These are phyloP conservation scores for Microbotryum lychnidis-dioicae DNA, from an alignment of 1,284 basidiomycete genomes.

Conservation along the genomic window DNA sequence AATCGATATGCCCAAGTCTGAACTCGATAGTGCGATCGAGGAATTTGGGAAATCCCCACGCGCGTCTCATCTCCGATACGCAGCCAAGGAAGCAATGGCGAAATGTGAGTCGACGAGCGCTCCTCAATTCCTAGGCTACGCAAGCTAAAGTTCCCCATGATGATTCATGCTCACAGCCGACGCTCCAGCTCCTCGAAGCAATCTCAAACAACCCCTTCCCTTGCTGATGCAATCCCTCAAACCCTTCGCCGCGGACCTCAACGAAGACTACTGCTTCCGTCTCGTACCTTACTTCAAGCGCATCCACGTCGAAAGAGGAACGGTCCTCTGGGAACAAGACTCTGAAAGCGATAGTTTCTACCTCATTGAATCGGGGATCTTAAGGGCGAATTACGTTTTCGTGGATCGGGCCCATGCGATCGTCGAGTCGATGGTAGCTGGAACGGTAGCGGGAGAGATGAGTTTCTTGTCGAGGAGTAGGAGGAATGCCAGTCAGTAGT, in stretches of 20 bases:
- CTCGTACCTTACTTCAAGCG: constrained; percentile 65
- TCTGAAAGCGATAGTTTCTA: constrained; percentile 62
- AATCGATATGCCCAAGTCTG: constrained; percentile 35
- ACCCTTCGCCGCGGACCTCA: constrained; percentile 43
- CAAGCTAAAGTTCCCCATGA: constrained; percentile 45
- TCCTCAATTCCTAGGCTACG: neutral
- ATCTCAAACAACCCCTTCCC: constrained; percentile 42
- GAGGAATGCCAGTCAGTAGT: constrained; percentile 57
- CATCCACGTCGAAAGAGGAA: constrained; percentile 51
- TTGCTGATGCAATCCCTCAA: constrained; percentile 46
- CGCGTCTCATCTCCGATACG: constrained; percentile 54
- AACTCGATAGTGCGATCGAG: constrained; percentile 36
- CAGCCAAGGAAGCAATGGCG: constrained; percentile 50
- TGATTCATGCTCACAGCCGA: constrained; percentile 19
- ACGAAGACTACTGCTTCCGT: constrained; percentile 34
- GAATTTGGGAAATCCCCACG: constrained; percentile 36
- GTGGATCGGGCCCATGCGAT: constrained; percentile 61
- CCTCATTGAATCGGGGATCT: constrained; percentile 71
- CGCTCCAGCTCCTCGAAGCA: constrained; percentile 13
- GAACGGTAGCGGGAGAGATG: constrained; percentile 80
- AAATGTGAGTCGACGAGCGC: constrained; percentile 3
- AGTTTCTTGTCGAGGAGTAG: constrained; percentile 65
- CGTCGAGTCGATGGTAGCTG: constrained; percentile 63
- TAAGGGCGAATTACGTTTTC: constrained; percentile 56
- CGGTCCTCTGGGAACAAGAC: constrained; percentile 65